phyloP scores from a whole-genome alignment of 108 stramenopile genomes.

The Nitzschia putrida region DNA sequence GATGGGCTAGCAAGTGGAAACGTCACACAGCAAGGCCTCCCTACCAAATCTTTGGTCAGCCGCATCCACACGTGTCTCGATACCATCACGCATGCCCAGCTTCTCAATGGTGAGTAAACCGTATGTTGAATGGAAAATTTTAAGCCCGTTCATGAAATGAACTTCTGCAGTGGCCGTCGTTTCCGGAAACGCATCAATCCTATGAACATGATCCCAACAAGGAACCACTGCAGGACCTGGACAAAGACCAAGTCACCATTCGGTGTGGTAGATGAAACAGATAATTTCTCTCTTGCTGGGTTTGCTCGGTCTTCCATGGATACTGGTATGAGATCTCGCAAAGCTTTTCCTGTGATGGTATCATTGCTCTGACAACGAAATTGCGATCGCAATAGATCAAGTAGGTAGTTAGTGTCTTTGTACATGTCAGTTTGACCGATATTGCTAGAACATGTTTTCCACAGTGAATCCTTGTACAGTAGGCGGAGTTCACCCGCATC shows the following conservation, averaged over 20 bases:
- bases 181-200: constrained; percentile 4
- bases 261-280: too few relatives aligned
- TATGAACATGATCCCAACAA: neutral
- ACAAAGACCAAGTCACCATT: neutral
- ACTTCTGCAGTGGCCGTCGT: neutral
- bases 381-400: constrained; percentile 13
- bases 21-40: too few relatives aligned
- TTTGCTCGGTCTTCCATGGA: neutral
- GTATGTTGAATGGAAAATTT: too few relatives aligned
- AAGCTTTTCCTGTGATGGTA: neutral
- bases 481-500: neutral
- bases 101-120: too few relatives aligned
- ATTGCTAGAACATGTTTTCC: neutral
- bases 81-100: too few relatives aligned
- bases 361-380: constrained; percentile 11
- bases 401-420: constrained; percentile 6
- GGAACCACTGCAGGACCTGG: neutral
- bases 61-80: too few relatives aligned
- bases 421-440: neutral
- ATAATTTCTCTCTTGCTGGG: too few relatives aligned
- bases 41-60: too few relatives aligned
- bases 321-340: too few relatives aligned
- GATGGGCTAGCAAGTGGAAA: too few relatives aligned
- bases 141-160: too few relatives aligned
- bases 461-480: constrained; percentile 12